Evolutionary conservation across 495 filamentous ascomycete species (phyloP).

Genomic region (Glarea lozoyensis): DNA sequence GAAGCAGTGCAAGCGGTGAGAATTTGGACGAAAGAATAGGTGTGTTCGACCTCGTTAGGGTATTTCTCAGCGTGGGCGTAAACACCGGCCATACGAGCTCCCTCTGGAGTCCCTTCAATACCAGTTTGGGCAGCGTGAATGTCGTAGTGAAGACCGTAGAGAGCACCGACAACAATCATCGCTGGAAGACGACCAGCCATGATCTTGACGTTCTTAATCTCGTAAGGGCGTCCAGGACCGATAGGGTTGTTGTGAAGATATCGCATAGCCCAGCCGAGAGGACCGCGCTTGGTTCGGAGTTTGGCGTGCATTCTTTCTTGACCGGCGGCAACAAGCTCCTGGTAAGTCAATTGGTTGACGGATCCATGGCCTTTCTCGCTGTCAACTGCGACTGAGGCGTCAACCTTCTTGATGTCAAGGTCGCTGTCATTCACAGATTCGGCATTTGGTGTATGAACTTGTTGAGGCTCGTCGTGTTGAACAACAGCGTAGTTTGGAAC

Average conservation of each 20-base stretch:
- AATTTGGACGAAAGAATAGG: conserved; percentile 71
- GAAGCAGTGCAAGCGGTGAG: conserved; percentile 67
- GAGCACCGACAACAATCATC: conserved; percentile 39
- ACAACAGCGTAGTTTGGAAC: conserved; percentile 19
- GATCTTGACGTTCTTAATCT: conserved; percentile 52
- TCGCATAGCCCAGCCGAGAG: conserved; percentile 66
- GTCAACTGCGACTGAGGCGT: conserved; percentile 14
- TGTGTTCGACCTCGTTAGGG: conserved; percentile 69
- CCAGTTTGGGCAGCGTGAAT: conserved; percentile 62
- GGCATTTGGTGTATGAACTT: too few relatives aligned
- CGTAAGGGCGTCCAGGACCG: conserved; percentile 58
- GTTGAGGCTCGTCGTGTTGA: conserved; percentile 10
- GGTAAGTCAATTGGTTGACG: conserved; percentile 36
- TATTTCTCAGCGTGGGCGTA: conserved; percentile 57
- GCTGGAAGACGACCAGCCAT: conserved; percentile 53
- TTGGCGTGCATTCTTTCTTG: conserved; percentile 41
- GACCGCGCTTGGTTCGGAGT: conserved; percentile 46
- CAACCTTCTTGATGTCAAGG: conserved; percentile 7
- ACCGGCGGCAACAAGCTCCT: conserved; percentile 43
- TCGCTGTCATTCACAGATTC: conserved; percentile 44
- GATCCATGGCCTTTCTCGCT: conserved; percentile 36
- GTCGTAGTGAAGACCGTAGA: conserved; percentile 66
- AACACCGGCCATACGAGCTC: conserved; percentile 50
- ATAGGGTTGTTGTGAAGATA: conserved; percentile 58
- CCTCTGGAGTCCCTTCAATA: conserved; percentile 55